Evolutionary conservation across 2,329 filamentous ascomycete genomes (phyloP), one percentile per base, ranked within the genome.

Genomic region (Aspergillus tubingensis): DNA sequence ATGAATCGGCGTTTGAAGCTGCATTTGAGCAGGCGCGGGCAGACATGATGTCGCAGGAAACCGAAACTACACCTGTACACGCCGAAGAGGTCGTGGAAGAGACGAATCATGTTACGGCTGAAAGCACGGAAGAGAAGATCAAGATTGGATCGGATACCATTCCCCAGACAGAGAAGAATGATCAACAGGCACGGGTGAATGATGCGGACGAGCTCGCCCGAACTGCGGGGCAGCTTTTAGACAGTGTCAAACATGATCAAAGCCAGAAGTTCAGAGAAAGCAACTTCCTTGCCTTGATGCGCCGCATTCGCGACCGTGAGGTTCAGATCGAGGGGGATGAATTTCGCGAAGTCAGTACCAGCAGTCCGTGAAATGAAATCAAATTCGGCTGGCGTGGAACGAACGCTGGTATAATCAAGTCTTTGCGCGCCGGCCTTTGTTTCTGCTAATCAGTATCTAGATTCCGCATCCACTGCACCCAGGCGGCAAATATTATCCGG

Each of bases 201-300:
- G 83, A 88, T 54, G 82, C 86, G 23, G 86, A 91, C 64, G 90
- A 90, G 48, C 83, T 95, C 27, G 88, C 90, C 19, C 81, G 82
- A 43, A 92, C 90, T 1, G 91, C 91, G 5, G 87, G 85, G 15
- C 82, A 88, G 60, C 81, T 96, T 3, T 80, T 95, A 5, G 82
- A 88, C 57, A 87, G 86, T 39, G 85, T 96, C 11, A 82, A 85
- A 19, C 81, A 88, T 67, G 88, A 94, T 66, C 83, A 86, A 60
- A 88, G 84, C 58, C 79, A 86, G 50, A 94, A 94, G 71, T 95
- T 95, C 74, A 86, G 87, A 68, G 86, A 92, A 70, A 93, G 90
- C 66, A 85, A 85, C 60, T 96, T 96, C 70, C 77, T 94, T 0
- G 82, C 84, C 3, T 79, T 96, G 49, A 95, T 96, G 91, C 85